A percentile compares a stretch with the other conserved stretches of the same genome.
Conservation (phyloP, 208 protist species). For the Acanthamoeba lenticulata region DNA sequence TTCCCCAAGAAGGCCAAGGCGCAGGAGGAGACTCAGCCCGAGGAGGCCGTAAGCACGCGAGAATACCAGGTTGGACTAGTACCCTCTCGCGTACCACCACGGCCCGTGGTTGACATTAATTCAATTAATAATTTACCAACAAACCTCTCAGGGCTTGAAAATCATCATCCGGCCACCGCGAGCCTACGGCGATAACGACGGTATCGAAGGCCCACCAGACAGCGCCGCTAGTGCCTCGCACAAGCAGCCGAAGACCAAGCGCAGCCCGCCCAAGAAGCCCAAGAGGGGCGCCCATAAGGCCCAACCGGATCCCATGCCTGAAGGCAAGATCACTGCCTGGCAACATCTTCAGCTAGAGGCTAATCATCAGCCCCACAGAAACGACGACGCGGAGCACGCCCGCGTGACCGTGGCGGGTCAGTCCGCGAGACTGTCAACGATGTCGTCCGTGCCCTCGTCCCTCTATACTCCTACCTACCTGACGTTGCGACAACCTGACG, state of each 20-base stretch:
- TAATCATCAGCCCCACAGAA: not conserved
- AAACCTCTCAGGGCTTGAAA: not conserved
- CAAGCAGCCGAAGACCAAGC: not conserved
- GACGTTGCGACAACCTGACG: not conserved
- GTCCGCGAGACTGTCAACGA: too few species aligned
- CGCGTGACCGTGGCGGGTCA: not conserved
- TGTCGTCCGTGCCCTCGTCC: not conserved
- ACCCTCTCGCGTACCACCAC: not conserved
- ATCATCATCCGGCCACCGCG: slow-evolving; percentile 24
- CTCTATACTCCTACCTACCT: not conserved
- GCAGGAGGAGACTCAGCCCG: not conserved
- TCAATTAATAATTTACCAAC: not conserved
- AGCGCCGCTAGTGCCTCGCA: not conserved
- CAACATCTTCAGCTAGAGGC: slow-evolving; percentile 10
- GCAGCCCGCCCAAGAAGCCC: not conserved
- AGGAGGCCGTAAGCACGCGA: not conserved
- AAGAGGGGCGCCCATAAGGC: not conserved
- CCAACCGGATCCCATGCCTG: not conserved
- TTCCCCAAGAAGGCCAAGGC: slow-evolving; percentile 6
- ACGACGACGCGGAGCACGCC: not conserved
- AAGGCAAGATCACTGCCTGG: slow-evolving; percentile 53
- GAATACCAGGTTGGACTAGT: not conserved
- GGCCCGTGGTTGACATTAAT: not conserved
- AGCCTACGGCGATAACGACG: not conserved
- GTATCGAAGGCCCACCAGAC: not conserved